Percentiles rank a stretch among this genome's conserved stretches.
Evolutionary conservation across 2,329 filamentous ascomycete species (phyloP).

Genomic region (Stemphylium vesicarium): DNA sequence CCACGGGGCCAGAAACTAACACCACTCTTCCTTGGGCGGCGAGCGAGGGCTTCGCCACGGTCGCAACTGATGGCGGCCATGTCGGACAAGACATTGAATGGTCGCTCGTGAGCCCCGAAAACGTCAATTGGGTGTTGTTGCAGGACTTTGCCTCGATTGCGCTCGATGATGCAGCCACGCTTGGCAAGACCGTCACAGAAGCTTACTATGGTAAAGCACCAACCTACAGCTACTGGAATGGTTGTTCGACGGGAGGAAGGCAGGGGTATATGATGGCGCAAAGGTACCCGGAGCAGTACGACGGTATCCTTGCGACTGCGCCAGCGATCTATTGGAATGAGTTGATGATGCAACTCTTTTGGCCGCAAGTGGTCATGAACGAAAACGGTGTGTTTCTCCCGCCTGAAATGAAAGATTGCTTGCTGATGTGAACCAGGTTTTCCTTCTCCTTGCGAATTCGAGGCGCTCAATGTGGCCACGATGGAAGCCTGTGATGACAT

Average conservation of each 20-base stretch:
- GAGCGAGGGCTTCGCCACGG: constrained; percentile 30
- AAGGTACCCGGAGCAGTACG: constrained; percentile 33
- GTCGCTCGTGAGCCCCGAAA: constrained; percentile 19
- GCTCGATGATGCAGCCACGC: constrained; percentile 37
- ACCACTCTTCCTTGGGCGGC: constrained; percentile 18
- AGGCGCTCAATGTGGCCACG: constrained; percentile 20
- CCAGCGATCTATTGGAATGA: constrained; percentile 30
- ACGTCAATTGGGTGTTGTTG: constrained; percentile 31
- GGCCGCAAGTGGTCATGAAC: constrained; percentile 37
- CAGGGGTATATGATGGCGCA: constrained; percentile 44
- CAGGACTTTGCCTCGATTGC: constrained; percentile 42
- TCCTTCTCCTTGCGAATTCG: constrained; percentile 28
- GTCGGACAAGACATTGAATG: constrained; percentile 11
- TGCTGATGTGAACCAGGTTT: constrained; percentile 1
- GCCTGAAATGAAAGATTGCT: neutral
- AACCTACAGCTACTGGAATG: constrained; percentile 43
- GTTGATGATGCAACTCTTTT: constrained; percentile 24
- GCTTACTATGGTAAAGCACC: constrained; percentile 39
- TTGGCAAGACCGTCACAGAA: constrained; percentile 36
- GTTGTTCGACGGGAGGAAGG: constrained; percentile 23
- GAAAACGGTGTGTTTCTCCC: constrained; percentile 16
- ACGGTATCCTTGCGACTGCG: constrained; percentile 41
- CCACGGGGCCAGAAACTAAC: constrained; percentile 21
- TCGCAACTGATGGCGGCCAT: constrained; percentile 31
- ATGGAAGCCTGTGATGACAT: constrained; percentile 33